Conservation (phyloP, 129 eudicot genomes). For the Solidago caesia region DNA sequence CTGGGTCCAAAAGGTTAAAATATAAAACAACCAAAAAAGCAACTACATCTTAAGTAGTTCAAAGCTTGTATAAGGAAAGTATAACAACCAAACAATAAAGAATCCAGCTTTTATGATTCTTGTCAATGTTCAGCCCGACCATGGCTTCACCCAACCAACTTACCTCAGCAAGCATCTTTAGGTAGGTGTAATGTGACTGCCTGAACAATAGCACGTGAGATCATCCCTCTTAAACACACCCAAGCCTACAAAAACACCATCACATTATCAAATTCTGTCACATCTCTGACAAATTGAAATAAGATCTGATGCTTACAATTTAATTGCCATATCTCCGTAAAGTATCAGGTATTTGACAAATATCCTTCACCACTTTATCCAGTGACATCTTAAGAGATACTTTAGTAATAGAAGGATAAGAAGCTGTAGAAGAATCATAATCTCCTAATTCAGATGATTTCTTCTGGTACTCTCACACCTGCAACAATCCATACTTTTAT, state of each 20-base stretch:
- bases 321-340: constrained; percentile 56
- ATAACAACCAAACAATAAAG: background rate
- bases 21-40: background rate
- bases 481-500: constrained; percentile 29
- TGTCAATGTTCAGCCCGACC: too few relatives aligned
- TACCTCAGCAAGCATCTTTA: too few relatives aligned
- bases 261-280: constrained; percentile 11
- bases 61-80: background rate
- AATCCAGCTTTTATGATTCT: background rate
- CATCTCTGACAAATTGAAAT: constrained; percentile 17
- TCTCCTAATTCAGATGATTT: constrained; percentile 40
- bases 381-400: constrained; percentile 75
- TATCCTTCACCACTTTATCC: constrained; percentile 77
- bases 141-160: too few relatives aligned
- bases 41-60: background rate
- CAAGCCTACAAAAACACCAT: too few relatives aligned
- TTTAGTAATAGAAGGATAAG: constrained; percentile 43
- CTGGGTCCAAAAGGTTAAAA: background rate
- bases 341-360: constrained; percentile 43
- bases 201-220: too few relatives aligned
- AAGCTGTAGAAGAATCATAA: constrained; percentile 11
- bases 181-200: too few relatives aligned
- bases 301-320: constrained; percentile 51
- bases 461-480: constrained; percentile 78
- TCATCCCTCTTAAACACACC: too few relatives aligned